Evolutionary conservation across 1,284 basidiomycete genomes (phyloP).

Genomic region (Inonotus obliquus): DNA sequence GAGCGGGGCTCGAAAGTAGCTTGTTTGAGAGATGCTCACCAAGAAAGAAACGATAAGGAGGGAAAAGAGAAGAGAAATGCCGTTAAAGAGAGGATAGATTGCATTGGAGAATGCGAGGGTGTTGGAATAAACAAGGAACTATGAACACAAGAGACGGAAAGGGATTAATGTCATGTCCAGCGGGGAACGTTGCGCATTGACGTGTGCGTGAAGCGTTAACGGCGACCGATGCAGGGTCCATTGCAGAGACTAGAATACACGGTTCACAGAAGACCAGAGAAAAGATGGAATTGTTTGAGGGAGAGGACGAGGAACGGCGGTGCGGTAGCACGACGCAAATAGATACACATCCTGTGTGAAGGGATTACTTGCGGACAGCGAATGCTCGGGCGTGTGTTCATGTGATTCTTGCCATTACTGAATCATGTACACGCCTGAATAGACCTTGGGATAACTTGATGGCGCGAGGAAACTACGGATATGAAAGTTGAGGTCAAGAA

Average conservation of each 20-base stretch:
- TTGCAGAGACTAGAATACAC: background rate
- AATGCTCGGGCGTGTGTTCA: too few species aligned
- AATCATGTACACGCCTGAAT: too few species aligned
- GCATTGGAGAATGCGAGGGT: background rate
- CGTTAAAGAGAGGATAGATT: too few species aligned
- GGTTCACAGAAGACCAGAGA: background rate
- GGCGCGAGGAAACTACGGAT: too few species aligned
- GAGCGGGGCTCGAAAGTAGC: background rate
- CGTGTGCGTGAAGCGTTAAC: background rate
- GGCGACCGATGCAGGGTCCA: background rate
- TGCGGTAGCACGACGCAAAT: too few species aligned
- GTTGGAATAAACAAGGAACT: background rate
- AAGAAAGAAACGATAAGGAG: background rate
- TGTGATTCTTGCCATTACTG: too few species aligned
- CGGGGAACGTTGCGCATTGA: background rate
- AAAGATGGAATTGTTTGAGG: too few species aligned
- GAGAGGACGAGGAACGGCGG: too few species aligned
- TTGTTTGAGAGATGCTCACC: background rate
- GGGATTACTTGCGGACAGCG: too few species aligned
- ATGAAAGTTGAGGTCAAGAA: too few species aligned
- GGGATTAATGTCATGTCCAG: background rate
- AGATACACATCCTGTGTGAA: too few species aligned
- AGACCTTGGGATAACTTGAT: too few species aligned
- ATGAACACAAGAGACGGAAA: background rate
- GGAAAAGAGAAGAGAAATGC: background rate